Evolutionary conservation across 2,329 filamentous ascomycete species (phyloP), one percentile per base, ranked within the genome.

Genomic region (Colletotrichum zoysiae): DNA sequence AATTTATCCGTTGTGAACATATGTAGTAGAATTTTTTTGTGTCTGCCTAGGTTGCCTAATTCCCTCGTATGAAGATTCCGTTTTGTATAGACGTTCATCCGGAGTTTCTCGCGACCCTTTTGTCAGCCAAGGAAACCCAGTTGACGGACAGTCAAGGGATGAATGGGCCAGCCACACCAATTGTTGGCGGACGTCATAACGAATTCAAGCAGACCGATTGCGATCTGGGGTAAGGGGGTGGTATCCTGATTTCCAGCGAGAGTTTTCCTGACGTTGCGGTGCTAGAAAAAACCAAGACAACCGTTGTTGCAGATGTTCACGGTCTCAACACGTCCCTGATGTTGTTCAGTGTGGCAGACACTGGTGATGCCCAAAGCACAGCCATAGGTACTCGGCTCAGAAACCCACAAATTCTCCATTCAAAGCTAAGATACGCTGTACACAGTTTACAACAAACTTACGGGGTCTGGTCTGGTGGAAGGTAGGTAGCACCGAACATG

Each of bases 1-100:
- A 76, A 79, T 78, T 77, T 80, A 77, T 79, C 80, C 77, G 80
- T 80, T 84, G 82, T 85, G 80, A 83, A 84, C 83, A 84, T 81
- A 80, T 82, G 78, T 83, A 82, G 82, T 82, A 83, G 82, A 84
- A 81, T 81, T 79, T 68, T 74, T 55, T 72, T 72, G 60, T 70
- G 65, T 62, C 61, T 70, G 70, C 70, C 65, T 72, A 72, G 66
- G 65, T 72, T 70, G 70, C 62, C 66, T 72, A 67, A 65, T 68
- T 69, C 51, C 53, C 50, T 40, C 65, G 56, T 55, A 66, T 55
- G 60, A 50, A 62, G 57, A 55, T 64, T 56, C 35, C 14, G 33
- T 42, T 60, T 42, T 57, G 35, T 56, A 56, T 50, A 44, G 16
- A 38, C 40, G 23, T 30, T 44, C 48, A n/a, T 66, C 38, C 58